These are phyloP conservation scores for Ustilago loliicola DNA, from an alignment of 1,284 basidiomycete genomes.

Conservation along the genomic window DNA sequence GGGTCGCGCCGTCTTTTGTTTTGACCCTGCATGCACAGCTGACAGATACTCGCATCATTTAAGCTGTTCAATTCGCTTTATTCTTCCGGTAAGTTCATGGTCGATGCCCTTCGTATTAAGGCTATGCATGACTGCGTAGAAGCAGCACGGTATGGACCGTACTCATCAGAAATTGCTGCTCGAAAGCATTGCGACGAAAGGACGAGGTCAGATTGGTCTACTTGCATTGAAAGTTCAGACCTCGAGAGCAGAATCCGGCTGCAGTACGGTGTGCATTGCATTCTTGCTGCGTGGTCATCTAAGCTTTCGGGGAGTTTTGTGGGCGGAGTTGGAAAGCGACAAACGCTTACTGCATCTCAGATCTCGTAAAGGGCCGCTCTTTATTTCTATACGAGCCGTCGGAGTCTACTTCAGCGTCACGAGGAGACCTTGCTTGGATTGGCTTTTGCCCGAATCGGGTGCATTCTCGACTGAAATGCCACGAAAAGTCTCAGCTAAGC, in stretches of 20 bases:
- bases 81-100: neutral
- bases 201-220: neutral
- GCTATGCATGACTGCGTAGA: slow-evolving; percentile 1
- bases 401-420: slow-evolving; percentile 10
- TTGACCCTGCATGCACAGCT: slow-evolving; percentile 14
- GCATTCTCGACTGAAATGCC: slow-evolving; percentile 5
- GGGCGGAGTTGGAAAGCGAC: slow-evolving; percentile 4
- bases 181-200: neutral
- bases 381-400: neutral
- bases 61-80: neutral
- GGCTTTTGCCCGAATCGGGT: neutral
- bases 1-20: neutral
- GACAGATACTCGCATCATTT: slow-evolving; percentile 12
- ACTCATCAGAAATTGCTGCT: neutral
- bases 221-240: neutral
- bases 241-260: neutral
- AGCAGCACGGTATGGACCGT: neutral
- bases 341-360: neutral
- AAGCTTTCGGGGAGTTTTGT: slow-evolving; percentile 14
- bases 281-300: slow-evolving; percentile 13
- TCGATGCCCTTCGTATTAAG: neutral
- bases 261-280: slow-evolving; percentile 2
- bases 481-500: slow-evolving; percentile 10
- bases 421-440: neutral
- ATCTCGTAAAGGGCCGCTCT: neutral